Conservation (phyloP, 1,284 basidiomycete genomes). For the Ceratobasidium sp. region DNA sequence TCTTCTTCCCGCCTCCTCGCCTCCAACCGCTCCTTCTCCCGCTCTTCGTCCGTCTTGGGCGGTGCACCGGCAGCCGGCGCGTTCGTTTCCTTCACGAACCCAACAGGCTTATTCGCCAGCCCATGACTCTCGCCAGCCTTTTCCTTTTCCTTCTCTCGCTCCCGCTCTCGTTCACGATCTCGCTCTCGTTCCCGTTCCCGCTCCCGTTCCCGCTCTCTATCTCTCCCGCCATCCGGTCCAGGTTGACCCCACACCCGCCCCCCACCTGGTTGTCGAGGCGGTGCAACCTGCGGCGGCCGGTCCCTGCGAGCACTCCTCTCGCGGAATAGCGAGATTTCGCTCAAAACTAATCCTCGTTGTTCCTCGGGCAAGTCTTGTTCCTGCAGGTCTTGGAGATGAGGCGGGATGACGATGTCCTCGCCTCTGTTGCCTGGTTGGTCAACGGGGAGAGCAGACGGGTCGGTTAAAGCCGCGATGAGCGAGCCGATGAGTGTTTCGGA, state of each 20-base stretch:
- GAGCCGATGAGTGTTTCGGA: conserved; percentile 56
- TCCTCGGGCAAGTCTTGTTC: conserved; percentile 97
- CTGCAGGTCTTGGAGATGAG: conserved; percentile 93
- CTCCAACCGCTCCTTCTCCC: conserved; percentile 83
- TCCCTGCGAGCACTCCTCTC: conserved; percentile 89
- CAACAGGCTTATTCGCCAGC: conserved; percentile 72
- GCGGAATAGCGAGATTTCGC: conserved; percentile 94
- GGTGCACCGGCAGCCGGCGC: conserved; percentile 54
- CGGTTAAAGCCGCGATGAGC: conserved; percentile 55
- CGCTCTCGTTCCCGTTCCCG: conserved; percentile 69
- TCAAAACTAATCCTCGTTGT: conserved; percentile 92
- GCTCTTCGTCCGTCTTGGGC: conserved; percentile 82
- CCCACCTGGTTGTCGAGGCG: conserved; percentile 50
- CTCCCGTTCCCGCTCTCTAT: conserved; percentile 69
- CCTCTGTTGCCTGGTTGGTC: conserved; percentile 75
- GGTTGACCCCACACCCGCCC: conserved; percentile 44
- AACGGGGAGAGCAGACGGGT: conserved; percentile 69
- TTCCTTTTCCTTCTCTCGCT: conserved; percentile 75
- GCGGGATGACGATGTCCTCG: conserved; percentile 77
- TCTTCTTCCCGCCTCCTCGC: conserved; percentile 81
- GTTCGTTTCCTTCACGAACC: conserved; percentile 64
- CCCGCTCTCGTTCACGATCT: conserved; percentile 82
- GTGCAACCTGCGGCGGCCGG: conserved; percentile 68
- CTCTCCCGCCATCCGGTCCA: conserved; percentile 14
- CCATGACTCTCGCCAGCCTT: conserved; percentile 69